These are phyloP conservation scores for Skeletonema tropicum DNA, from an alignment of 108 stramenopile species.

Conservation along the genomic window DNA sequence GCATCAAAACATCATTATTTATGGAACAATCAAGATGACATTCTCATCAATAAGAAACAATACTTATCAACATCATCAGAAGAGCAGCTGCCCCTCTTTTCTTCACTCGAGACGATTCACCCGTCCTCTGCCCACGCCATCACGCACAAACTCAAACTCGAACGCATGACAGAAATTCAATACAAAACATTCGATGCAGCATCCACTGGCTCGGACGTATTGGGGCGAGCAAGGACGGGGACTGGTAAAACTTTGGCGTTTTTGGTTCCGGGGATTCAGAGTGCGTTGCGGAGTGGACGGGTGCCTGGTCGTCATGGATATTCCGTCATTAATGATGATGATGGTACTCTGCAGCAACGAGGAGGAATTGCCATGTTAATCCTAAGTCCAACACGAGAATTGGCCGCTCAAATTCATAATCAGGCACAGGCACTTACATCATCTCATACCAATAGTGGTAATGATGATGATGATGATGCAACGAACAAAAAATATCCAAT, in stretches of 20 bases:
- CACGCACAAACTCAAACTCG: slow-evolving; percentile 48
- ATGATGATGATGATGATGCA: slow-evolving; percentile 13
- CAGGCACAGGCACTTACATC: slow-evolving; percentile 47
- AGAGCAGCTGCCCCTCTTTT: slow-evolving; percentile 7
- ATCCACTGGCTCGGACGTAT: slow-evolving; percentile 64
- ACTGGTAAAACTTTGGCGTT: slow-evolving; percentile 85
- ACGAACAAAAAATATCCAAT: slow-evolving; percentile 18
- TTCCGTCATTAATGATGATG: not conserved
- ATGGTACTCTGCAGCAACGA: slow-evolving; percentile 1
- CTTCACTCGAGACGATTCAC: slow-evolving; percentile 18
- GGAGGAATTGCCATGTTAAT: slow-evolving; percentile 54
- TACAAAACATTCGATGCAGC: slow-evolving; percentile 73
- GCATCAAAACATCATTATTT: not conserved
- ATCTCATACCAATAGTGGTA: slow-evolving; percentile 65
- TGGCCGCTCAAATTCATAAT: slow-evolving; percentile 50
- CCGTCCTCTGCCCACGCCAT: slow-evolving; percentile 50
- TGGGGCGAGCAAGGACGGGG: slow-evolving; percentile 94
- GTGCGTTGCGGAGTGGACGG: slow-evolving; percentile 31
- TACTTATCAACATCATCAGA: not conserved
- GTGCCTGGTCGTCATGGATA: slow-evolving; percentile 93
- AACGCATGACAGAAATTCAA: slow-evolving; percentile 93
- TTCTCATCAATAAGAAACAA: not conserved
- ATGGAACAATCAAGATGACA: not conserved
- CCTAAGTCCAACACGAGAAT: slow-evolving; percentile 45
- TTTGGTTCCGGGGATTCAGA: slow-evolving; percentile 77